Conservation (phyloP, 345 rosid species). For the Murraya paniculata region DNA sequence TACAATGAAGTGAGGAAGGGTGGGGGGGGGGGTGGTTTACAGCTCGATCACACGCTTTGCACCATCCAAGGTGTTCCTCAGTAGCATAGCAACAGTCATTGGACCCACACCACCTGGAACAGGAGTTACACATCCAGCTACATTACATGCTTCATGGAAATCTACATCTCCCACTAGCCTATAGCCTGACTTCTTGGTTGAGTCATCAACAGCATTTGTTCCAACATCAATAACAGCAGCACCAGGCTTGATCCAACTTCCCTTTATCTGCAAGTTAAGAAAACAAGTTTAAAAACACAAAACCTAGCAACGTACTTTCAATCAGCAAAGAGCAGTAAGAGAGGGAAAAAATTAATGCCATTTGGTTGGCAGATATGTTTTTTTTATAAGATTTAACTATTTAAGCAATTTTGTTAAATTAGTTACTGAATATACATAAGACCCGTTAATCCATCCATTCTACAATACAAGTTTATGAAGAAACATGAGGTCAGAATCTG, state of each 20-base stretch:
- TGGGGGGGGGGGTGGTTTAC: conserved; percentile 8
- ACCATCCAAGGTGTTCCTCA: conserved; percentile 76
- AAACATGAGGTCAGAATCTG: not conserved
- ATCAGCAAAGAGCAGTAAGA: not conserved
- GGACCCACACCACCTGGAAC: conserved; percentile 99
- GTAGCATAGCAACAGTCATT: conserved; percentile 94
- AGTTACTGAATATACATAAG: not conserved
- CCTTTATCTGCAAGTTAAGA: conserved; percentile 57
- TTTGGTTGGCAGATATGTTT: not conserved
- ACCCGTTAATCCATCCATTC: not conserved
- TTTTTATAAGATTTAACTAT: not conserved
- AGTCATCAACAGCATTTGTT: conserved; percentile 73
- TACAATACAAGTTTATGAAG: not conserved
- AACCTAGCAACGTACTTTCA: not conserved
- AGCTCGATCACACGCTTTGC: conserved; percentile 63
- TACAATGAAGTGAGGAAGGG: not conserved
- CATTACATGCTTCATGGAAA: conserved; percentile 67
- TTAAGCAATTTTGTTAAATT: not conserved
- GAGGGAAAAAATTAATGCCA: not conserved
- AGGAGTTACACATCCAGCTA: conserved; percentile 83
- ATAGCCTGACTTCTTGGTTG: conserved; percentile 73
- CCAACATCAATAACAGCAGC: conserved; percentile 97
- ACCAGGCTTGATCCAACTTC: conserved; percentile 93
- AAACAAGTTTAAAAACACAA: not conserved
- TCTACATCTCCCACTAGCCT: conserved; percentile 95